Evolutionary conservation across 202 grass and related monocot species (phyloP), one percentile per base, ranked within the genome.

Genomic region (Setaria viridis): DNA sequence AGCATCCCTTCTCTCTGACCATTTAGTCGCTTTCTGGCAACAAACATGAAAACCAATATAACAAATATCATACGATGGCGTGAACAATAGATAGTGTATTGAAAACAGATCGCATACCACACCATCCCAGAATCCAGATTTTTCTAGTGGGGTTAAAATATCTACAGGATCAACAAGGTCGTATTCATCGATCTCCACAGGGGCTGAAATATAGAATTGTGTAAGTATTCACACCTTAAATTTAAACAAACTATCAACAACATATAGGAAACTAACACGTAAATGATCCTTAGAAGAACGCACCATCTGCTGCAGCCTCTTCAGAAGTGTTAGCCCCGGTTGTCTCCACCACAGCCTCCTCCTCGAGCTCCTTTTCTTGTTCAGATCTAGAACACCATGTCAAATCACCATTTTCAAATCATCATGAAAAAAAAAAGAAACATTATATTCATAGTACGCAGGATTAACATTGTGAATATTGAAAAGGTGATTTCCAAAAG

Each of bases 1-100:
- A 85, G 97, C 97, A 88, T 99, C 97, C 90, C 94, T 99, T 83
- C 97, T 96, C 88, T 99, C 97, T 2, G 97, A 99, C 97, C 97
- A 99, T 90, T 99, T 99, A 83, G 90, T 88, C 87, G 94, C 94
- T 99, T 99, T 99, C 97, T 99, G 85, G 80, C 51, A 91, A 79
- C 37, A 80, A 67, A 96, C 35, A 88, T 60, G 17, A 69, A 70
- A 82, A 82, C 10, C 6, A 25, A 78, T 41, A 85, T 57, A 87
- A 82, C 13, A 47, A 30, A 74, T 29, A 80, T 10, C 54, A 12
- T 60, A 45, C 17, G 56, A 78, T 17, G 42, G 8, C 35, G 1
- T 37, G 32, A 45, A 8, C 35, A 77, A 76, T 70, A 62, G 21
- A 45, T 7, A 29, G 57, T 47, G 15, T 20, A 83, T 48, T 30